Evolutionary conservation across 805 yeast species (phyloP), one percentile per base, ranked within the genome.

Genomic region (Limtongozyma cylindracea): DNA sequence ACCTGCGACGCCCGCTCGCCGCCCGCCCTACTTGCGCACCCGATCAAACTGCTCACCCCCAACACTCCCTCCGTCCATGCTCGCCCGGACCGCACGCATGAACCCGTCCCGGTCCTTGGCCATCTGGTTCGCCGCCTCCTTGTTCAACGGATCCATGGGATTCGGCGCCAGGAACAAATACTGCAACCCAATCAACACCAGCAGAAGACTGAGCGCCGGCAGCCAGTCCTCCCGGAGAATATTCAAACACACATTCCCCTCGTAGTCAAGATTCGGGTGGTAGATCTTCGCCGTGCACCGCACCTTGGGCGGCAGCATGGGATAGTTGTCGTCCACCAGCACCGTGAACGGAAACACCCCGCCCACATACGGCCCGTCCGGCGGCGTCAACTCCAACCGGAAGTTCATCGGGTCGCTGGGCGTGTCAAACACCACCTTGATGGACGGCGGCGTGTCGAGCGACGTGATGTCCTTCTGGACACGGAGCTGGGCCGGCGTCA

Each of bases 191-290:
- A 82, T 68, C 25, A 82, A 54, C 6, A 84, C 67, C 4, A 82
- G 56, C 38, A 73, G 77, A 36, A 84, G 47, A 26, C 72, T 74
- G 31, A 84, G 51, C 1, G 80, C 92, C 0, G 98, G 96, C 14
- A 80, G 67, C 98, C 98, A 84, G 41, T 84, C 96, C 40, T 82
- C 93, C 32, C 96, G 53, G 27, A 84, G 51, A 17, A 84, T 82
- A 38, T 84, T 84, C 27, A 84, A 54, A 38, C 98, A 84, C 5
- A 84, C 74, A 37, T 80, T 84, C 0, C 96, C 96, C 20, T 74
- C 71, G 11, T 63, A 39, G 39, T 84, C 94, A 30, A 84, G 84
- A 37, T 84, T 84, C 8, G 98, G 98, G 39, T 84, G 98, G 45
- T 73, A 84, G 4, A 84, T 74, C 36, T 56, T 66, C 23, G 66